Percentiles rank a stretch among this genome's conserved stretches.
Evolutionary conservation across 169 alveolate genomes (phyloP).

Genomic region (Eimeria necatrix): DNA sequence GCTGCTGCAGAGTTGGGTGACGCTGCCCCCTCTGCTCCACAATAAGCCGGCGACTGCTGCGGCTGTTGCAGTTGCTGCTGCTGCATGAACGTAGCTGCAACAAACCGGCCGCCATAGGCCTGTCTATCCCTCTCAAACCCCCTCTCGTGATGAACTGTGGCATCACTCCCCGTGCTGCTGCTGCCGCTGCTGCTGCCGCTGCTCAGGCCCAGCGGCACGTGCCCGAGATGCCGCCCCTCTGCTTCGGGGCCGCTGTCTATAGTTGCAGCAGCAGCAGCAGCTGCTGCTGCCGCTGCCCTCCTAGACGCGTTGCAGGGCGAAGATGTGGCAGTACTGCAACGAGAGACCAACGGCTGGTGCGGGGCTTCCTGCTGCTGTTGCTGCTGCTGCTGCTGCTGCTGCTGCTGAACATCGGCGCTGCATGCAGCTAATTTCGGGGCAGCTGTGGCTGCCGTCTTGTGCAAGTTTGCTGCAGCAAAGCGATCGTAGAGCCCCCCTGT

Average conservation of each 20-base stretch:
- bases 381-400: slow-evolving; percentile 61
- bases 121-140: slow-evolving; percentile 35
- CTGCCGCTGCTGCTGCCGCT: slow-evolving; percentile 59
- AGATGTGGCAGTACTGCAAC: slow-evolving; percentile 65
- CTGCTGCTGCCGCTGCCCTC: background rate
- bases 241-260: background rate
- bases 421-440: background rate
- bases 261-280: slow-evolving; percentile 31
- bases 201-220: background rate
- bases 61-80: slow-evolving; percentile 64
- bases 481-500: slow-evolving; percentile 13
- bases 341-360: slow-evolving; percentile 40
- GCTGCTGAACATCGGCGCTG: slow-evolving; percentile 29
- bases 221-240: background rate
- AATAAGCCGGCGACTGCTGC: slow-evolving; percentile 43
- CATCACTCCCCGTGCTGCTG: slow-evolving; percentile 47
- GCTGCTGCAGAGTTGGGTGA: slow-evolving; percentile 43
- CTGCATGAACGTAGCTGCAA: slow-evolving; percentile 40
- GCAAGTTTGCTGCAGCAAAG: slow-evolving; percentile 13
- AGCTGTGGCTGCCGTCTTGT: slow-evolving; percentile 5
- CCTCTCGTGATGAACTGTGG: slow-evolving; percentile 10
- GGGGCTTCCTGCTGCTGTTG: slow-evolving; percentile 54
- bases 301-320: slow-evolving; percentile 51
- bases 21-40: background rate
- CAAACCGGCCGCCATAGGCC: background rate